Base-by-base conservation (phyloP, 495 filamentous ascomycete genomes). In the Rhypophila decipiens region DNA sequence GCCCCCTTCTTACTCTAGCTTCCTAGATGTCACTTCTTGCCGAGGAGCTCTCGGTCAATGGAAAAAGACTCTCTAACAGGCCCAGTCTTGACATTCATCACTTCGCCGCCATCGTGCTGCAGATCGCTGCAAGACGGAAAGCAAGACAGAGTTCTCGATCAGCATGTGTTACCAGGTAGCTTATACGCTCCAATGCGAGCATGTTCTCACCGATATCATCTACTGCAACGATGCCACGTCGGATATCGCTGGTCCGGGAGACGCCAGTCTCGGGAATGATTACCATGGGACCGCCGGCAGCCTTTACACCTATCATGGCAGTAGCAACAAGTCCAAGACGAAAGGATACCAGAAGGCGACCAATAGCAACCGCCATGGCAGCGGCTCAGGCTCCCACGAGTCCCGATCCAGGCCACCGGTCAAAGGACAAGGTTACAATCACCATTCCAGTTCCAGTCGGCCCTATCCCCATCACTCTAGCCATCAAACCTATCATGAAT, bases 151-250 rank as follows among this genome's bases (percentile, higher is more conserved):
- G 2, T 9, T 18, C 10, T 2, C 3, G 17, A 15, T 13, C 3
- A 22, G 20, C 17, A 66, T 67, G 64, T 69, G 64, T 42, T 64
- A 60, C 44, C 62, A 64, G 24, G 58, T 57, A 10, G 48, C 57
- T 22, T 67, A 67, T 40, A 63, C 58, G 18, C 59, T 69, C 29
- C 55, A 59, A 21, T 69, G 66, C 42, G 64, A 66, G 48, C 66
- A 69, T 46, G 55, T 67, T 46, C 43, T 58, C 27, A 65, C 52
- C 33, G 52, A 61, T 39, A 64, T 55, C 24, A 53, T 63, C 44
- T 69, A 64, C 54, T 69, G 64, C 44, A 47, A 56, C 19, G 58
- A 63, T 29, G 61, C 66, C 12, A 37, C 17, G 44, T 13, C n/a
- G 18, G 31, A 46, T 2, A n/a, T n/a, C n/a, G n/a, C n/a, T n/a